Evolutionary conservation across 2,329 filamentous ascomycete species (phyloP), one percentile per base, ranked within the genome.

Genomic region (Clonostachys sp.): DNA sequence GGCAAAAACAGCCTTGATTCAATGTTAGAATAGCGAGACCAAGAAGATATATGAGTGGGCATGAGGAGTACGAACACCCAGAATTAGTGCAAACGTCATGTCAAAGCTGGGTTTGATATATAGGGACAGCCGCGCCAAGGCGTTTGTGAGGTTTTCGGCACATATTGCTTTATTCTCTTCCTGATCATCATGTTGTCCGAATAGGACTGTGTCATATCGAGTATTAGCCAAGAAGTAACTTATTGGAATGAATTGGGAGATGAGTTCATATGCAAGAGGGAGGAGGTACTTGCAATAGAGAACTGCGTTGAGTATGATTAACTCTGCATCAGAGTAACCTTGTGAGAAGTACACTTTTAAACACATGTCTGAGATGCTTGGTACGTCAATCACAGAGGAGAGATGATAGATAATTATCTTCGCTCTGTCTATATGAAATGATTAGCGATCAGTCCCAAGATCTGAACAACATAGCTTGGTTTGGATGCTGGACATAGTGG

Each of bases 311-410:
- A 55, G 49, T 13, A 53, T 54, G 35, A 57, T 55, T 9, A 56
- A 36, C 12, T 57, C 55, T 5, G 48, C 48, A 13, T 53, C 48
- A 2, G 51, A 49, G 7, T 47, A 49, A 0, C 47, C 39, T 1
- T 51, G 51, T 2, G 54, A 54, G 2, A 53, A 56, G 24, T 49
- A 55, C 4, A 57, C 51, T 14, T 50, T 55, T 17, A 58, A 47
- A 24, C 55, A 52, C 16, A 52, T 50, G 7, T 53, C 52, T 3
- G 48, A 54, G 35, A 57, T 54, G 2, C 50, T 42, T 4, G 45
- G 41, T 12, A 50, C 33, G 5, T 41, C 47, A 34, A 50, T 16
- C 7, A 42, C n/a, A 9, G n/a, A 17, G 17, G n/a, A 24, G 12
- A 42, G n/a, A 14, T 42, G n/a, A 16, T 42, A 20, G 4, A 42